Evolutionary conservation across 148 eudicot species (phyloP).

Genomic region (Talinum fruticosum): DNA sequence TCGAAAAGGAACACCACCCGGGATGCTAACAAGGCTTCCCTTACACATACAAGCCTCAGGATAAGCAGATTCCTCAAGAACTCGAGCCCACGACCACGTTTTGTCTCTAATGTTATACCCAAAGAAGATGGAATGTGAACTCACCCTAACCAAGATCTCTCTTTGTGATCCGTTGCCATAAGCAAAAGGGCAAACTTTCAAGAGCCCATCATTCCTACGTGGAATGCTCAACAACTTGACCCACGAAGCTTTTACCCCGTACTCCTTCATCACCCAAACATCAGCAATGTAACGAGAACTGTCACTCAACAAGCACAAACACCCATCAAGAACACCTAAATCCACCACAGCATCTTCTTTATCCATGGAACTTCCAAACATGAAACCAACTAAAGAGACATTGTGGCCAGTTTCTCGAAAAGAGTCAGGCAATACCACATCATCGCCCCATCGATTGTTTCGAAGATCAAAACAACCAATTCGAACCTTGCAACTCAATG

Average conservation of each 20-base stretch:
- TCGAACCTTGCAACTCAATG: not conserved
- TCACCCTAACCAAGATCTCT: conserved; percentile 9
- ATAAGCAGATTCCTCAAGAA: not conserved
- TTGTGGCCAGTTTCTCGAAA: not conserved
- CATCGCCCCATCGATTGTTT: not conserved
- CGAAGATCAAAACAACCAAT: conserved; percentile 12
- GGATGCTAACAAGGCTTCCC: not conserved
- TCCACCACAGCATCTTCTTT: too few relatives aligned
- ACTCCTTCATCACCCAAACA: conserved; percentile 30
- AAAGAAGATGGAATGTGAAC: not conserved
- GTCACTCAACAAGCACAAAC: conserved; percentile 9
- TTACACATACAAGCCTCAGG: not conserved
- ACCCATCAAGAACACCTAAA: conserved; percentile 24
- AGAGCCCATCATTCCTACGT: not conserved
- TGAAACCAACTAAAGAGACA: too few relatives aligned
- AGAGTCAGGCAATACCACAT: not conserved
- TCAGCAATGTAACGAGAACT: not conserved
- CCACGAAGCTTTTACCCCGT: conserved; percentile 21
- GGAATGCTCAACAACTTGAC: conserved; percentile 12
- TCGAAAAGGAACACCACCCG: conserved; percentile 4
- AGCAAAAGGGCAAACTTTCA: not conserved
- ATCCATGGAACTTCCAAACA: too few relatives aligned
- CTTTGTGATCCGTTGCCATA: not conserved
- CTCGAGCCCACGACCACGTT: not conserved
- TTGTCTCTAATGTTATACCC: not conserved